Evolutionary conservation across 2,329 filamentous ascomycete genomes (phyloP).

Genomic region (Diaporthe citri): DNA sequence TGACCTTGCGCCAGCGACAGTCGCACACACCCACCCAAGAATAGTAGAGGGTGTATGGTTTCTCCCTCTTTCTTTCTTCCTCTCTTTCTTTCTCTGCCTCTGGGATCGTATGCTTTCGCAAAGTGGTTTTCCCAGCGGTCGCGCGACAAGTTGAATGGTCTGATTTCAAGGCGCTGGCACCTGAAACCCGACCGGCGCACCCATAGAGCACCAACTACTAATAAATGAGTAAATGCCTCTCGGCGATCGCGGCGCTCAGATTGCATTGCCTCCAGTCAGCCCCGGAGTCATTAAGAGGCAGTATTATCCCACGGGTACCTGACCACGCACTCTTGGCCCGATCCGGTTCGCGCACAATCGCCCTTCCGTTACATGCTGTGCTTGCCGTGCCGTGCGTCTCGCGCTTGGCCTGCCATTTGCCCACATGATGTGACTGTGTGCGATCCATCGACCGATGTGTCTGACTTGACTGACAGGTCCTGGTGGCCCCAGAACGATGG

Average conservation of each 20-base stretch:
- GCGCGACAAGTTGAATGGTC: constrained; percentile 25
- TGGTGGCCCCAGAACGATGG: constrained; percentile 2
- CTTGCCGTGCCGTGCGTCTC: constrained; percentile 28
- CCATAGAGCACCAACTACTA: constrained; percentile 27
- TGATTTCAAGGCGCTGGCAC: constrained; percentile 7
- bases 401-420: constrained; percentile 17
- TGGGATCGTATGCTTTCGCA: neutral
- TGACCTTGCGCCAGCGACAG: constrained; percentile 21
- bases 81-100: neutral
- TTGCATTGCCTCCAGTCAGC: constrained; percentile 11
- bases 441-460: constrained; percentile 21
- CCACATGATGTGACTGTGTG: constrained; percentile 31
- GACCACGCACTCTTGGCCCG: constrained; percentile 33
- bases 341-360: constrained; percentile 23
- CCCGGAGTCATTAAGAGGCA: constrained; percentile 3
- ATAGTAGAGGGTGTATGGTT: neutral
- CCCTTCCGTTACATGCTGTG: constrained; percentile 10
- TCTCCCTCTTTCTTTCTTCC: neutral
- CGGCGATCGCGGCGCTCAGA: constrained; percentile 19
- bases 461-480: constrained; percentile 29
- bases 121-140: constrained; percentile 15
- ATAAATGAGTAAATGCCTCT: constrained; percentile 28
- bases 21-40: constrained; percentile 25
- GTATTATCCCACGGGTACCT: constrained; percentile 37
- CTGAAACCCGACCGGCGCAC: constrained; percentile 39